phyloP scores from a whole-genome alignment of 2,329 filamentous ascomycete species.

The Seiridium unicorne region DNA sequence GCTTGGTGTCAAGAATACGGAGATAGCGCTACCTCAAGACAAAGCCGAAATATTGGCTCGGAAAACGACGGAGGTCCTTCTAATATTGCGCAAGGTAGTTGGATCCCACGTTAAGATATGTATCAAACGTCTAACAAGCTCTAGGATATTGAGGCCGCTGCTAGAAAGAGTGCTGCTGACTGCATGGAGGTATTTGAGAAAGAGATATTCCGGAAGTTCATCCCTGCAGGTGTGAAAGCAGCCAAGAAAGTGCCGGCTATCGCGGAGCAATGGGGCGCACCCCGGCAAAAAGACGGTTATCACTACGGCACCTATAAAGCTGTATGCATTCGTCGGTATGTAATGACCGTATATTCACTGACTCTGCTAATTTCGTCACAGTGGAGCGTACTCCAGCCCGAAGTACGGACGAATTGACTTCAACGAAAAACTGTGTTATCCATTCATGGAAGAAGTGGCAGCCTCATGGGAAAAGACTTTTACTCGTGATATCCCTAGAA shows the following conservation, averaged over 20 bases:
- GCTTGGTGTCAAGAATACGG: neutral
- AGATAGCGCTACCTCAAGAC: neutral
- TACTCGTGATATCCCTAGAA: neutral
- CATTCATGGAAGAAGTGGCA: neutral
- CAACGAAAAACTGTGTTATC: neutral
- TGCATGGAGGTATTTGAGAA: neutral
- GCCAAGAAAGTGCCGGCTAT: neutral
- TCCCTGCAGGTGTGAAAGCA: neutral
- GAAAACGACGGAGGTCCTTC: neutral
- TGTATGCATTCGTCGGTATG: neutral
- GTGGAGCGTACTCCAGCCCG: too few relatives aligned
- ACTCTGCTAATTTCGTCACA: too few relatives aligned
- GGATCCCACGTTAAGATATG: too few relatives aligned
- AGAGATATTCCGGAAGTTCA: neutral
- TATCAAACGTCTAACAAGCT: neutral
- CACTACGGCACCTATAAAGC: neutral
- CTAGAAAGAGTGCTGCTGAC: neutral
- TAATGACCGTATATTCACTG: neutral
- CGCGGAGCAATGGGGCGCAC: neutral
- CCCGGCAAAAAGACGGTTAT: neutral
- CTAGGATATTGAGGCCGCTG: neutral
- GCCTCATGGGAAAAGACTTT: neutral
- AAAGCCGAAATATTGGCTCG: neutral
- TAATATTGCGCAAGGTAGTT: neutral
- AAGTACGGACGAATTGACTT: neutral